phyloP scores from a whole-genome alignment of 2,329 filamentous ascomycete species.

The Fusarium oxysporum region DNA sequence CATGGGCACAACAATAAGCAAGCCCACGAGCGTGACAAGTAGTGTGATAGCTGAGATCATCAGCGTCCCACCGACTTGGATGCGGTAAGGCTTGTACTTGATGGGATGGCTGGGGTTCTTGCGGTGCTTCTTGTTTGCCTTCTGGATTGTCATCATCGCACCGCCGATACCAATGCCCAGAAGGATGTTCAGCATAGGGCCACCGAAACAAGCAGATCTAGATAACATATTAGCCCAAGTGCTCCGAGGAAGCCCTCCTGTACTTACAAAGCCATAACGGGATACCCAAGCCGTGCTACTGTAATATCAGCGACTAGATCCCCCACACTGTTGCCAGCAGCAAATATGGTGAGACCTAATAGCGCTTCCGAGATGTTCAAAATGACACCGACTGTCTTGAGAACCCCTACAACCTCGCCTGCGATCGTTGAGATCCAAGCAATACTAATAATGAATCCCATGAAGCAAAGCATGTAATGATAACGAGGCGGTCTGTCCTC shows the following conservation, averaged over 20 bases:
- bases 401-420: constrained; percentile 92
- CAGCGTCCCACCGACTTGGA: constrained; percentile 86
- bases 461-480: constrained; percentile 83
- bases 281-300: constrained; percentile 90
- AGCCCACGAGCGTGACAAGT: constrained; percentile 79
- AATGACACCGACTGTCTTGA: constrained; percentile 93
- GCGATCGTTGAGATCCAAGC: constrained; percentile 98
- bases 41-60: constrained; percentile 88
- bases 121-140: constrained; percentile 72
- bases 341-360: constrained; percentile 93
- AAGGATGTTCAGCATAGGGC: constrained; percentile 96
- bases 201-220: constrained; percentile 93
- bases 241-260: not conserved
- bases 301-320: constrained; percentile 96
- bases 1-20: constrained; percentile 84
- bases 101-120: constrained; percentile 75
- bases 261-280: constrained; percentile 87
- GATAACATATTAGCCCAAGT: constrained; percentile 9
- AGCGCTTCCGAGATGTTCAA: constrained; percentile 94
- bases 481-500: constrained; percentile 76
- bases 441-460: constrained; percentile 91
- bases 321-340: constrained; percentile 93
- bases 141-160: constrained; percentile 83
- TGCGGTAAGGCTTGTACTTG: constrained; percentile 80
- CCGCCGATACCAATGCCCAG: constrained; percentile 94